A percentile compares a stretch with the other conserved stretches of the same genome.
Evolutionary conservation across 306 rosid species (phyloP).

Genomic region (Begonia loranthoides): DNA sequence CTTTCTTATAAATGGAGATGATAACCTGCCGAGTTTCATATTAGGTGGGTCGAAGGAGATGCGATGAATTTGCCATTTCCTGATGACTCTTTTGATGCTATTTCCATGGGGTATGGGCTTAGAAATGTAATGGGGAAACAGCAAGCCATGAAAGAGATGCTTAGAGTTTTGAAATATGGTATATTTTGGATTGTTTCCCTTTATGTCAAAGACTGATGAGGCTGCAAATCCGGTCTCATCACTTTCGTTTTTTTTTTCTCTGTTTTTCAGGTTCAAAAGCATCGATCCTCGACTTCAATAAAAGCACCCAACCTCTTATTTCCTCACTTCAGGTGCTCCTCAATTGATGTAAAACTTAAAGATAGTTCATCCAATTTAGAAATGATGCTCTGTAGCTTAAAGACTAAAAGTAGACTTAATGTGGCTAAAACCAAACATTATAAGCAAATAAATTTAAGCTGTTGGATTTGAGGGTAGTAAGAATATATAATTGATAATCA

Average conservation of each 20-base stretch:
- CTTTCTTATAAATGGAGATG: too few species aligned
- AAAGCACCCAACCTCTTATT: slow-evolving; percentile 36
- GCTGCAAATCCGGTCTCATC: neutral
- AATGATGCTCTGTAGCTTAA: too few species aligned
- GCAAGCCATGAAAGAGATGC: slow-evolving; percentile 58
- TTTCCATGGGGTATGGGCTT: slow-evolving; percentile 87
- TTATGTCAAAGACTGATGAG: neutral
- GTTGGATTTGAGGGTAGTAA: too few species aligned
- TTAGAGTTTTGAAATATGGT: slow-evolving; percentile 69
- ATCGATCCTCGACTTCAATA: slow-evolving; percentile 77
- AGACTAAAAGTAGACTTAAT: too few species aligned
- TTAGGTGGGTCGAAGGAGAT: slow-evolving; percentile 92
- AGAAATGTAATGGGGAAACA: slow-evolving; percentile 66
- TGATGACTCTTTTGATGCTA: slow-evolving; percentile 65
- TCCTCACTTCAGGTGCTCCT: slow-evolving; percentile 43
- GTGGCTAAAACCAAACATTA: too few species aligned
- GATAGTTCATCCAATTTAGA: too few species aligned
- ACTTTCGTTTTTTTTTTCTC: slow-evolving; percentile 9
- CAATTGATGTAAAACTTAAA: neutral
- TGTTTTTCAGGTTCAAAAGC: slow-evolving; percentile 47
- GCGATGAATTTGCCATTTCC: slow-evolving; percentile 75
- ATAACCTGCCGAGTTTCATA: neutral
- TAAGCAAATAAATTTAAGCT: too few species aligned
- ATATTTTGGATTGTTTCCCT: slow-evolving; percentile 3
- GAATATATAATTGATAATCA: too few species aligned